Base-by-base conservation (phyloP, 768 basidiomycete genomes). In the Coprinopsis cinerea region DNA sequence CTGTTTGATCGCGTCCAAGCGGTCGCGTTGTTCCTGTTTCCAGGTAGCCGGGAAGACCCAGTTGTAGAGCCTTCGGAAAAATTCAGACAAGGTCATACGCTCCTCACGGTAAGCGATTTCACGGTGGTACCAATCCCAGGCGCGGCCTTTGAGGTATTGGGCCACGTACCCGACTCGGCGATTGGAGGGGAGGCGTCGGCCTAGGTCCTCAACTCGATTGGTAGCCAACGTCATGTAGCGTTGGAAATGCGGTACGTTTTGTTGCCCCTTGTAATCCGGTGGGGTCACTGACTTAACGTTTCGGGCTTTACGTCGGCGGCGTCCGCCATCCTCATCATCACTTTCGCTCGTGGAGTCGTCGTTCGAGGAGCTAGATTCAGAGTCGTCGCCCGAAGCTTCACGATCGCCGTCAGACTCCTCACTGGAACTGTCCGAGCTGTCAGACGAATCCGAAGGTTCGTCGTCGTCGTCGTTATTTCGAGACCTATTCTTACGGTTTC, bases 41-140 rank as follows among this genome's bases (percentile, higher is more conserved):
- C 56, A 70, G 40, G 67, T 53, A 0, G 58, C 15, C 2, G 67
- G 70, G 48, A 72, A 72, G 28, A 61, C 67, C 18, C 61, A 59
- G 28, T 68, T 61, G 35, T 64, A 70, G 1, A 71, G 25, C 20
- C 49, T 64, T 3, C 39, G 25, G 35, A 68, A 66, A 52, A 69
- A 68, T 3, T 55, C 27, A 2, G 52, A 22, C 0, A 65, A 20
- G 2, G 17, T 54, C 60, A 59, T 69, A 2, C 53, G n/a, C 9
- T 58, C 40, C 0, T 53, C 49, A 2, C 55, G 45, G 0, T 39
- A 18, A 0, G 59, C 48, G 0, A 70, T 61, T 11, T 59, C 53
- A 1, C 46, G 50, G 11, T 55, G 57, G 25, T 65, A 69, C 28
- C 59, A 69, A 6, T 53, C 55, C 27, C 62, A 60, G 0, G 70